phyloP scores from a whole-genome alignment of 2,329 filamentous ascomycete genomes.

The Thelonectria olida region DNA sequence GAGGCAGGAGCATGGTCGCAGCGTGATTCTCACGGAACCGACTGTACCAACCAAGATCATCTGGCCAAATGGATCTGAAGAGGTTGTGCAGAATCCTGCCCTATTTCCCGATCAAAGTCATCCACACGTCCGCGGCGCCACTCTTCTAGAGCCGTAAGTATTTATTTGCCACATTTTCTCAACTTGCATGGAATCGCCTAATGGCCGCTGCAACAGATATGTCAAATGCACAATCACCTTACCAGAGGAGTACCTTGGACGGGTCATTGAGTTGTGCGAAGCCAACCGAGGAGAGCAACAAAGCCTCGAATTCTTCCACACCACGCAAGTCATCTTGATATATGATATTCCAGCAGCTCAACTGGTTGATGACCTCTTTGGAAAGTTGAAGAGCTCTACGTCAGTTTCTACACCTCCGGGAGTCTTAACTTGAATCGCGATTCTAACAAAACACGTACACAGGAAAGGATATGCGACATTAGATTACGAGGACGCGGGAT shows the following conservation, averaged over 20 bases:
- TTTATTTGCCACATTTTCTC: not conserved
- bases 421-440: not conserved
- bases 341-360: constrained; percentile 90
- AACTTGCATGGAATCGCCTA: not conserved
- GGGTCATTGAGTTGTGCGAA: constrained; percentile 95
- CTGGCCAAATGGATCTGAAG: constrained; percentile 79
- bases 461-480: constrained; percentile 92
- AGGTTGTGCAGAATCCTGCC: constrained; percentile 84
- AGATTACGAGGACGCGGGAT: constrained; percentile 96
- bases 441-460: not conserved
- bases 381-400: constrained; percentile 91
- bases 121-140: constrained; percentile 53
- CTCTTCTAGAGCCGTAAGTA: constrained; percentile 61
- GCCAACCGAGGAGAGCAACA: constrained; percentile 87
- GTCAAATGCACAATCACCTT: constrained; percentile 88
- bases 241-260: constrained; percentile 92
- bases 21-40: constrained; percentile 95
- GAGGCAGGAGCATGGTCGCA: constrained; percentile 91
- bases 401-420: constrained; percentile 36
- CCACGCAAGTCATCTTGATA: constrained; percentile 92
- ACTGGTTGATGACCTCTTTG: constrained; percentile 96
- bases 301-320: constrained; percentile 89
- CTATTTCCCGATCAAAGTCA: constrained; percentile 80
- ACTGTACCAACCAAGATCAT: constrained; percentile 91
- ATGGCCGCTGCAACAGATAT: constrained; percentile 53